phyloP scores from a whole-genome alignment of 306 rosid species.

The Ceratonia siliqua region DNA sequence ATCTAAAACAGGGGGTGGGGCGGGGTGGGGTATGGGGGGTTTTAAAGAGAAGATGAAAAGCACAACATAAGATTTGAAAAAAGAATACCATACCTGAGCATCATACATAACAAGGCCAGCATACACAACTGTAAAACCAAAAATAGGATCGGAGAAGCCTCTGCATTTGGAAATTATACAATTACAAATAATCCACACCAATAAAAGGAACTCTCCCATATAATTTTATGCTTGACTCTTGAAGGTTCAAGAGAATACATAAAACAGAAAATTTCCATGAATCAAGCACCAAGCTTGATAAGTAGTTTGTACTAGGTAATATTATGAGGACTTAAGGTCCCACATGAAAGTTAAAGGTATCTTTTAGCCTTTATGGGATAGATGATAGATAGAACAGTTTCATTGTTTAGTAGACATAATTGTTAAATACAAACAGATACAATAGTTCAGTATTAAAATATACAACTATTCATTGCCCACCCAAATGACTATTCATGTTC shows the following conservation, averaged over 20 bases:
- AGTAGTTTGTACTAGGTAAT: too few species aligned
- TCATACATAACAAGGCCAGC: conserved; percentile 95
- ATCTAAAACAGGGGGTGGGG: too few species aligned
- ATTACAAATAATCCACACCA: conserved; percentile 18
- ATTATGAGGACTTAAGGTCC: too few species aligned
- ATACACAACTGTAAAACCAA: conserved; percentile 77
- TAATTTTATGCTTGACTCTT: not conserved
- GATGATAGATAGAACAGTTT: too few species aligned
- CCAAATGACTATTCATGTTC: too few species aligned
- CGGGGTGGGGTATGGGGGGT: too few species aligned
- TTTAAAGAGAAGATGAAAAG: conserved; percentile 11
- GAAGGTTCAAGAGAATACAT: conserved; percentile 1
- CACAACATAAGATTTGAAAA: conserved; percentile 17
- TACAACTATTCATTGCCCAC: too few species aligned
- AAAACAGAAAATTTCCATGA: conserved; percentile 9
- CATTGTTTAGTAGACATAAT: too few species aligned
- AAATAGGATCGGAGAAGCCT: conserved; percentile 87
- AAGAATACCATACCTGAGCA: conserved; percentile 73
- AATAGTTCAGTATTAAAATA: too few species aligned
- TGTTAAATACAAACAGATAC: too few species aligned
- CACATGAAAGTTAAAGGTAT: too few species aligned
- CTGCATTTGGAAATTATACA: conserved; percentile 51
- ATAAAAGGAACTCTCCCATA: not conserved
- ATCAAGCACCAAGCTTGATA: conserved; percentile 7
- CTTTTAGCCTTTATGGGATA: too few species aligned